Evolutionary conservation across 106 monocot species (phyloP), one percentile per base, ranked within the genome.

Genomic region (Xerophyta viscosa): DNA sequence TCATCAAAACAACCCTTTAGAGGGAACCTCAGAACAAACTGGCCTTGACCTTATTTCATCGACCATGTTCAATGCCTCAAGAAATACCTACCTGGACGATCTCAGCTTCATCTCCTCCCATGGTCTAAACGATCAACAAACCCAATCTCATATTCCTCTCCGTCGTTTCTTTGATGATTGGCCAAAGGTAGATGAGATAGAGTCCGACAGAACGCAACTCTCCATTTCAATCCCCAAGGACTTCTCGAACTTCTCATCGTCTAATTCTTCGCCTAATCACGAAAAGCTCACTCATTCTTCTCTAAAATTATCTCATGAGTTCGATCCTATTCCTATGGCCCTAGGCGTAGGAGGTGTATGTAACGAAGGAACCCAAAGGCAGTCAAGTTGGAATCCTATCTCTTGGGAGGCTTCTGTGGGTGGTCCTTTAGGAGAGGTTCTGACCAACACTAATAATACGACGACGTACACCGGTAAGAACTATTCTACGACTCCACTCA

Each of bases 341-440:
- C 41, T 67, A n/a, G 41, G 71, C 0, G 51, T 63, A 8, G 52
- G 69, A n/a, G 48, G 44, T 9, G 37, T 64, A 18, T 52, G 14
- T 27, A 67, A 73, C 45, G 29, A 4, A 13, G 56, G n/a, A n/a
- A n/a, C n/a, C n/a, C n/a, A 29, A 27, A 71, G 66, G 22, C 36
- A 65, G 20, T 26, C 55, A 20, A 68, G 51, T 42, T 78, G 77
- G 85, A 58, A 66, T 43, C 80, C 77, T 0, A 49, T 78, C 22
- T 76, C 78, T 10, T 85, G 89, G 96, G 89, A 82, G 20, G 29
- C 78, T 52, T 71, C 89, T 17, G 45, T 79, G 20, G 89, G 82
- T 33, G 96, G 96, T 24, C 96, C 96, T 64, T 63, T 90, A 37
- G 96, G 89, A 13, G 96, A 98, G 61, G 96, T 79, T 55, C 70